Percentiles rank a stretch among this genome's conserved stretches.
These are phyloP conservation scores for Cyclospora cayetanensis DNA, from an alignment of 169 alveolate species.

Conservation along the genomic window DNA sequence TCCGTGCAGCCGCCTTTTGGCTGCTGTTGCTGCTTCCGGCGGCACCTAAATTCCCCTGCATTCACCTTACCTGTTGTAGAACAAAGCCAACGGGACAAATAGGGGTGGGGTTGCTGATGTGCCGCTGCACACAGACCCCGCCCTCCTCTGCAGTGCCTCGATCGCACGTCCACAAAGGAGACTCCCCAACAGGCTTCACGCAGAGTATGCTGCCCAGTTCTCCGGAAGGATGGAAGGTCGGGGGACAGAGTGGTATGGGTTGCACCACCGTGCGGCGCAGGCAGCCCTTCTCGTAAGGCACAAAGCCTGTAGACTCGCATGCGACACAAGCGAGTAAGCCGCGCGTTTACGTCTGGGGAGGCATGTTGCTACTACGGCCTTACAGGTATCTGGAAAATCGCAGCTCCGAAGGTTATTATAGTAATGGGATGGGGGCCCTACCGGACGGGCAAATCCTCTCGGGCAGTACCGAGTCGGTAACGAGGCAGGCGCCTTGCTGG, in stretches of 20 bases:
- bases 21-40: no score
- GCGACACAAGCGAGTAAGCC: neutral
- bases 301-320: constrained; percentile 8
- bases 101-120: neutral
- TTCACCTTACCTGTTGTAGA: neutral
- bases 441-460: constrained; percentile 49
- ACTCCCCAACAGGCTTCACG: neutral
- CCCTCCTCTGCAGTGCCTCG: neutral
- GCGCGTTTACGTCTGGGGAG: neutral
- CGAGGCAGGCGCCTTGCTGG: constrained; percentile 33
- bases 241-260: constrained; percentile 34
- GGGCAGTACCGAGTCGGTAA: constrained; percentile 21
- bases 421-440: neutral
- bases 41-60: no score
- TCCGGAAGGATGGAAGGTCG: neutral
- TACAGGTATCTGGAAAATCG: neutral
- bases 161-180: neutral
- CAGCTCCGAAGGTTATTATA: neutral
- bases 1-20: no score
- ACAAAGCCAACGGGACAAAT: neutral
- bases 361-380: neutral
- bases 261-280: constrained; percentile 25
- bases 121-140: neutral
- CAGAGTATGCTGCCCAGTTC: neutral
- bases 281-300: constrained; percentile 66